Evolutionary conservation across 352 stramenopile species (phyloP), one percentile per base, ranked within the genome.

Genomic region (Peronospora destructor): DNA sequence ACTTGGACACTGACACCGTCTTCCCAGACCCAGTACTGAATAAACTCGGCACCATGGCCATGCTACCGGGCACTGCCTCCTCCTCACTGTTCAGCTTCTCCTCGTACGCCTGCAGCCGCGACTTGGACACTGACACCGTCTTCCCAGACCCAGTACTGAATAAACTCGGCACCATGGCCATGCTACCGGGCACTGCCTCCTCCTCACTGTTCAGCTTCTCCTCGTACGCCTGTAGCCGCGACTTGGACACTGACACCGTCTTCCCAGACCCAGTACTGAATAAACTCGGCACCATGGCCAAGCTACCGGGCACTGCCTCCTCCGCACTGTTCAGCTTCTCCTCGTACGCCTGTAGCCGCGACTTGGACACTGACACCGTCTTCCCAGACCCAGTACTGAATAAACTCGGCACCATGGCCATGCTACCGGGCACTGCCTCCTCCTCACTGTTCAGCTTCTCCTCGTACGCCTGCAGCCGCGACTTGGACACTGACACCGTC

Each of bases 371-470:
- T 1, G 33, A 43, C 35, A 62, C 28, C 17, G 40, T 28, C 30
- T 60, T 60, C 8, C 51, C 57, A 19, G 41, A 59, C 12, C 47
- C 56, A 19, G 56, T 59, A 43, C 55, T 21, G 43, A 59, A 61
- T 17, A 56, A 28, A 52, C 51, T 61, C 40, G 46, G 47, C 29
- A 60, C 35, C 12, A 41, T 56, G 9, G 54, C 12, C 36, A 28
- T 32, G 26, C 13, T 32, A 30, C 21, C 14, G 16, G 10, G 1
- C 35, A 19, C 14, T 1, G 16, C 26, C 35, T 45, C 39, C 12
- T 45, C 51, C 19, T 55, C 53, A 13, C 25, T 45, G n/a, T 12
- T 7, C n/a, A 47, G 16, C 32, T 57, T 55, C 9, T 29, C 44
- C 12, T 64, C 49, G 19, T 67, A 67, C 10, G 32, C 49, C 4